Evolutionary conservation across 306 rosid species (phyloP), one percentile per base, ranked within the genome.

Genomic region (Morella rubra): DNA sequence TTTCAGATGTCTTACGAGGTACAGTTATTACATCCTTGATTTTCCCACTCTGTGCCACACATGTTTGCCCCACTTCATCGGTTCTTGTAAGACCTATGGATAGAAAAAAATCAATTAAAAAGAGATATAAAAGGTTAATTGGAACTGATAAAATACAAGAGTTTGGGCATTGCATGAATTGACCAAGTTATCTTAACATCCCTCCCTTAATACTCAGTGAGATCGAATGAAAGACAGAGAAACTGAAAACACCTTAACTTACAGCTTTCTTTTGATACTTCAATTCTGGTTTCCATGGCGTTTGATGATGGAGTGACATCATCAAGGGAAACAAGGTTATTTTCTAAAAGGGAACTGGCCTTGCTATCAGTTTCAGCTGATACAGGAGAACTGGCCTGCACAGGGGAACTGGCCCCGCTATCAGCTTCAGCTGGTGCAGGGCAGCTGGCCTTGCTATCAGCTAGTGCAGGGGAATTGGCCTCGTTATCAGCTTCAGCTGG

Each of bases 1-100:
- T 84, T 87, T 89, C 89, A n/a, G 91, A 88, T 74, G 89, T 46
- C 64, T 73, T 14, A 44, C 3, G 69, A 22, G 74, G 77, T 82
- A 74, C 67, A 44, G 51, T 67, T 68, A 47, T 84, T 50, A 79
- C 83, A 80, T 84, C 86, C 58, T 72, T 56, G 44, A 68, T 83
- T 85, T 81, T 84, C 32, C 32, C 32, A 71, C 66, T 44, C 75
- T 84, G 87, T 5, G 7, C 53, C 73, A 71, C 69, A 55, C 77
- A 80, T 72, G 72, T 76, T 70, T 75, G 74, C 60, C 45, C 81
- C 24, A 61, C 80, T 81, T 85, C 89, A 72, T 4, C 81, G 73
- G 74, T 76, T 69, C 74, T 73, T 51, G 60, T 73, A 55, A 72
- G 79, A 76, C 80, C 92, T 79, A 75, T 69, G 71, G 69, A 55